A percentile compares a stretch with the other conserved stretches of the same genome.
Evolutionary conservation across 2,329 filamentous ascomycete genomes (phyloP).

Genomic region (Ophiosphaerella herpotricha): DNA sequence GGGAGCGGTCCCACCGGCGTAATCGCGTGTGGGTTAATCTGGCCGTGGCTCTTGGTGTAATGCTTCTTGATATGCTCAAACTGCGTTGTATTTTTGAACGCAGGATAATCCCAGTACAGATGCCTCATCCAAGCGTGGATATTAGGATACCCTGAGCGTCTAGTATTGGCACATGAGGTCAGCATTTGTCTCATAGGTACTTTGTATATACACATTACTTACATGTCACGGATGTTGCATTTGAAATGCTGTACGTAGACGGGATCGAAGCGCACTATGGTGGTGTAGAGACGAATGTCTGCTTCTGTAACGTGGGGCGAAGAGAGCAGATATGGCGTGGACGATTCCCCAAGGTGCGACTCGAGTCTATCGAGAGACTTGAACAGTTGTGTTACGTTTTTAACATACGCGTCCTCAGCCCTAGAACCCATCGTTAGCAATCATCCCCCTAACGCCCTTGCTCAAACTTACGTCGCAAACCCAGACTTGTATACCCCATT

Average conservation of each 20-base stretch:
- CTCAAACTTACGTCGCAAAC: slow-evolving; percentile 52
- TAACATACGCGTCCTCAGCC: slow-evolving; percentile 56
- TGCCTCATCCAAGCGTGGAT: slow-evolving; percentile 81
- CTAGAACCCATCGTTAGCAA: slow-evolving; percentile 11
- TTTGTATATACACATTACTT: slow-evolving; percentile 20
- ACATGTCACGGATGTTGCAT: slow-evolving; percentile 82
- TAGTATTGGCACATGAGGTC: no score
- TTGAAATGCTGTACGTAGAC: slow-evolving; percentile 67
- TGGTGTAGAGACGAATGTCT: slow-evolving; percentile 59
- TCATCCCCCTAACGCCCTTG: background rate
- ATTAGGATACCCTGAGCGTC: slow-evolving; percentile 74
- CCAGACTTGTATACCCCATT: slow-evolving; percentile 59
- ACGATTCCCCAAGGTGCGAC: slow-evolving; percentile 45
- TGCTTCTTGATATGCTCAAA: slow-evolving; percentile 94
- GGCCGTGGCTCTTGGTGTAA: slow-evolving; percentile 68
- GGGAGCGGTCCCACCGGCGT: slow-evolving; percentile 85
- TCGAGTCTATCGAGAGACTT: slow-evolving; percentile 55
- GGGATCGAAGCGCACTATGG: slow-evolving; percentile 65
- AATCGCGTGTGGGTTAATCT: slow-evolving; percentile 71
- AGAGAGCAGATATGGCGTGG: slow-evolving; percentile 55
- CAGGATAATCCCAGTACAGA: slow-evolving; percentile 67
- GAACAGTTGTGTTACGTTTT: slow-evolving; percentile 54
- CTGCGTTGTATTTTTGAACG: slow-evolving; percentile 82
- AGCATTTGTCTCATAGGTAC: no score
- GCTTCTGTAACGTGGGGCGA: slow-evolving; percentile 52